These are phyloP conservation scores for Plasmopara muralis DNA, from an alignment of 352 stramenopile genomes.

Conservation along the genomic window DNA sequence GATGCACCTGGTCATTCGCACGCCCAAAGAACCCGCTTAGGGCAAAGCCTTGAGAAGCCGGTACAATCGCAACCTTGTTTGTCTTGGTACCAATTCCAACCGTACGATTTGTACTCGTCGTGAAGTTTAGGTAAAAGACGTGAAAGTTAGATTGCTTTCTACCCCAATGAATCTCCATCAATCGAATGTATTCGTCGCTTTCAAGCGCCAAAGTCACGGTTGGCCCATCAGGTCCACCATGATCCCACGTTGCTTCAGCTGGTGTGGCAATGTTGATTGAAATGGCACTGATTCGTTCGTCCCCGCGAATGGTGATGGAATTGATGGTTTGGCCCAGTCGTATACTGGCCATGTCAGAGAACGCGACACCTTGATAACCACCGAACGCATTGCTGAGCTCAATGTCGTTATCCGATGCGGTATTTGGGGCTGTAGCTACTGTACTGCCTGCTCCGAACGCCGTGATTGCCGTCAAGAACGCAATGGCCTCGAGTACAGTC, in stretches of 20 bases:
- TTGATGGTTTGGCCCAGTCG: slow-evolving; percentile 14
- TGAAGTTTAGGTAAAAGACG: slow-evolving; percentile 16
- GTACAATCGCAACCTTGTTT: slow-evolving; percentile 1
- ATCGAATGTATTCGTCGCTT: slow-evolving; percentile 13
- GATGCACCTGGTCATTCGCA: slow-evolving; percentile 10
- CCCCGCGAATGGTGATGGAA: slow-evolving; percentile 13
- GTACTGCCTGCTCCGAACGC: not conserved
- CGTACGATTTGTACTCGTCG: slow-evolving; percentile 6
- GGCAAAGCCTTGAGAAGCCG: slow-evolving; percentile 11
- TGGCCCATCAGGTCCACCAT: slow-evolving; percentile 12
- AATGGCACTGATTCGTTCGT: slow-evolving; percentile 6
- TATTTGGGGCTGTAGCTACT: not conserved
- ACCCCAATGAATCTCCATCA: slow-evolving; percentile 22
- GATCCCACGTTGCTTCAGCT: slow-evolving; percentile 9
- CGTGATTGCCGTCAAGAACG: slow-evolving; percentile 2
- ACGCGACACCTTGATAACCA: slow-evolving; percentile 11
- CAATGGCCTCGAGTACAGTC: slow-evolving; percentile 6
- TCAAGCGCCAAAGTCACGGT: slow-evolving; percentile 9
- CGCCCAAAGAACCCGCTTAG: slow-evolving; percentile 19
- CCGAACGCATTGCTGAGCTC: slow-evolving; percentile 12
- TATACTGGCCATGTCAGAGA: slow-evolving; percentile 17
- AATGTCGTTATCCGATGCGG: slow-evolving; percentile 12
- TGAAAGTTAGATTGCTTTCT: slow-evolving; percentile 7
- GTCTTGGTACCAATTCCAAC: slow-evolving; percentile 13
- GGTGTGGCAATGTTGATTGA: slow-evolving; percentile 6